Evolutionary conservation across 345 rosid species (phyloP), one percentile per base, ranked within the genome.

Genomic region (Citrus mangshanensis): DNA sequence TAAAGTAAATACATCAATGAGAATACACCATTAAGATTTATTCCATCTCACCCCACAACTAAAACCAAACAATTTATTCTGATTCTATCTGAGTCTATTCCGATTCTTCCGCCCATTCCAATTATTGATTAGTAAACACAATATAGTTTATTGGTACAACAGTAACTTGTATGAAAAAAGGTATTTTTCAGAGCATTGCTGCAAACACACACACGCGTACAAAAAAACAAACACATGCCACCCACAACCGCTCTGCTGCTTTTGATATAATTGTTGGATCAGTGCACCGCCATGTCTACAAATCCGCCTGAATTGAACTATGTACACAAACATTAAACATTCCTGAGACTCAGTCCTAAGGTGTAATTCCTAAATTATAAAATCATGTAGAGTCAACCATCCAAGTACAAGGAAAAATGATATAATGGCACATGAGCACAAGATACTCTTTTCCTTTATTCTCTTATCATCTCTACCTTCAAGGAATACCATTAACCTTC

Each of bases 201-300:
- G 49, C 28, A 7, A 32, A 6, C 18, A 81, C 12, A 54, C 9
- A 68, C 25, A 74, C 51, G 54, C 22, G 14, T 4, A 63, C 21
- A 32, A 32, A 4, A 35, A 35, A 35, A 35, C 6, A 35, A 5
- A 76, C 24, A 87, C 88, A 81, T 87, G n/a, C n/a, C n/a, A 96
- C 99, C 98, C 97, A 74, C 92, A 93, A 75, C n/a, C 88, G 92
- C 87, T 96, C 98, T 25, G 82, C 89, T 93, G n/a, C n/a, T 91
- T 93, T 94, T 81, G 99, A 96, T 84, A 96, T 96, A 78, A 96
- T 96, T 56, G 99, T 96, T 3, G 99, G 93, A n/a, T n/a, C 83
- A 94, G 97, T 56, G 99, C 99, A 81, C 99, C 98, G 81, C 98
- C n/a, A n/a, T 94, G 85, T 96, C 98, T 84, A 96, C 97, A 67